Evolutionary conservation across 345 rosid species (phyloP).

Genomic region (Hirschfeldia incana): DNA sequence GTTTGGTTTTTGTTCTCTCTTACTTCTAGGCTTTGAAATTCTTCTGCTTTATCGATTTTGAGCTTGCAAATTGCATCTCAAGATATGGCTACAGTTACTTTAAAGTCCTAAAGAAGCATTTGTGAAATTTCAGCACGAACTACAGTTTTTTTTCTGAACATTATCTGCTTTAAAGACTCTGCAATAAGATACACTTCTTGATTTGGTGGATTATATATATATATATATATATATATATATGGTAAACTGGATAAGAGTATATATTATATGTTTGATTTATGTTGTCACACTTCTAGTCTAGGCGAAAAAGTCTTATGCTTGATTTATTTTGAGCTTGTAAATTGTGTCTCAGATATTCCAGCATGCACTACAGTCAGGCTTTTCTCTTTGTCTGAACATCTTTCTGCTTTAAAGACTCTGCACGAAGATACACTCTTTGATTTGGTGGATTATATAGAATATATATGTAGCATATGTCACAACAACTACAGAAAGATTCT

Average conservation of each 20-base stretch:
- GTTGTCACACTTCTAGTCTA: background rate
- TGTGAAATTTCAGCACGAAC: background rate
- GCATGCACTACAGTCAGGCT: background rate
- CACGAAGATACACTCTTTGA: slow-evolving; percentile 23
- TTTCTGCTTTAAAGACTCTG: slow-evolving; percentile 19
- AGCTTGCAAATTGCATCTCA: background rate
- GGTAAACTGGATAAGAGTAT: background rate
- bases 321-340: background rate
- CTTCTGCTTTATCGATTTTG: background rate
- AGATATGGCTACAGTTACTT: background rate
- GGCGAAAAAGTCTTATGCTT: background rate
- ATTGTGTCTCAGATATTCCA: background rate
- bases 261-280: background rate
- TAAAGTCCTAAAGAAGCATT: background rate
- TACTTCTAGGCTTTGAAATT: background rate
- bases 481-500: slow-evolving; percentile 31
- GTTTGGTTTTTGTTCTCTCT: background rate
- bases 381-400: slow-evolving; percentile 10
- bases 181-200: slow-evolving; percentile 22
- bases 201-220: background rate
- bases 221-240: too few species aligned
- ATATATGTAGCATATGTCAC: slow-evolving; percentile 15
- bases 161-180: slow-evolving; percentile 17
- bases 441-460: background rate
- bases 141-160: background rate